A percentile compares a stretch with the other conserved stretches of the same genome.
Conservation (phyloP, 108 stramenopile species). For the Pseudonitzschia pungens region DNA sequence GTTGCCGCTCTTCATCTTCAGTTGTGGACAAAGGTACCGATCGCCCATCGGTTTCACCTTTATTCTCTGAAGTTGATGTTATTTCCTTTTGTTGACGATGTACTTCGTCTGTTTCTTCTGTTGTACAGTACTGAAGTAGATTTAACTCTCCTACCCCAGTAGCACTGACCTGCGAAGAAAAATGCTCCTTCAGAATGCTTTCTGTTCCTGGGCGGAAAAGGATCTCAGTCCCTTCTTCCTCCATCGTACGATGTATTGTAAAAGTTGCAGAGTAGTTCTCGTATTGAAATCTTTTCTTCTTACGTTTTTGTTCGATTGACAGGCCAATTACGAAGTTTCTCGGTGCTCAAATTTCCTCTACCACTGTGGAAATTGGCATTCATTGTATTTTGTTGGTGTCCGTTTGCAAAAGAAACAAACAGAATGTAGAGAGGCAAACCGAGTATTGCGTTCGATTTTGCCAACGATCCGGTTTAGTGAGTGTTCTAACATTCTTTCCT, state of each 20-base stretch:
- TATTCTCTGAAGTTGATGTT: neutral
- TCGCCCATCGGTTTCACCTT: neutral
- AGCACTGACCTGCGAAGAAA: neutral
- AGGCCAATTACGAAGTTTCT: neutral
- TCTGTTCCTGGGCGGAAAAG: conserved; percentile 2
- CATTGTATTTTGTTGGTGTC: neutral
- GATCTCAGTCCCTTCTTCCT: conserved; percentile 11
- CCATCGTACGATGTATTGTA: neutral
- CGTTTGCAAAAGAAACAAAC: neutral
- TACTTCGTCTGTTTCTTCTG: neutral
- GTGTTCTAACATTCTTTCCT: too few relatives aligned
- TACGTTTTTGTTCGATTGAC: neutral
- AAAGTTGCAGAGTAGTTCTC: neutral
- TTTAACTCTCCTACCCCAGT: neutral
- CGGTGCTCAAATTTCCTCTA: too few relatives aligned
- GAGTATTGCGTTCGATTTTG: too few relatives aligned
- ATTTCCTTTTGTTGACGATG: neutral
- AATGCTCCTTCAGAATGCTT: neutral
- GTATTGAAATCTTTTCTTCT: neutral
- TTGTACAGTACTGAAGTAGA: neutral
- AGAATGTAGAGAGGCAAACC: too few relatives aligned
- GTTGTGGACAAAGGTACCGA: neutral
- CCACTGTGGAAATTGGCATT: too few relatives aligned
- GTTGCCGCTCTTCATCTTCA: neutral
- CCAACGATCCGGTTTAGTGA: too few relatives aligned